Base-by-base conservation (phyloP, 441 rosid species). In the Melastoma candidum region DNA sequence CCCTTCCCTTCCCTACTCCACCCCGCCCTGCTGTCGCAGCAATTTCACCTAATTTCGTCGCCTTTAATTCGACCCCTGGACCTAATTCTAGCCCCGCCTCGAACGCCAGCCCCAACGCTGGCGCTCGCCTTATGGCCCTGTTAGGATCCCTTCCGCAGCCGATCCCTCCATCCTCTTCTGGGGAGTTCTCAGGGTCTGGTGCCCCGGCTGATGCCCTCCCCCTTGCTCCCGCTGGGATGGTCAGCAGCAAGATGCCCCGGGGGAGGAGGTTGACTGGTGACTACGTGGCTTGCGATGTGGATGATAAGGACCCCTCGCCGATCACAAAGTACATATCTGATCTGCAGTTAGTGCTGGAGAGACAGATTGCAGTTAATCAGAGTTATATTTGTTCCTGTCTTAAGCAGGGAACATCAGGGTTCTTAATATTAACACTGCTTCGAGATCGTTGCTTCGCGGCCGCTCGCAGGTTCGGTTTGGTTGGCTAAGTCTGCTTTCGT, bases 361-460 rank as follows among this genome's bases (percentile, higher is more conserved):
- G 90, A 0, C 96, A 89, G 68, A 86, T 93, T 61, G 97, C 97
- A 2, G 96, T 86, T 11, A 89, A 84, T 62, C 71, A 70, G 70
- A 71, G 70, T 49, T 93, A 93, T 54, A 83, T 89, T 8, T 89
- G 95, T 64, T 93, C 89, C 24, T 95, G 97, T 0, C 69, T 93
- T 49, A 93, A 93, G 75, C 82, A 49, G 96, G 99, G 46, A 78
- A 78, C 61, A 82, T 89, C 36, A 73, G 96, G 57, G 81, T 93
- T 64, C 92, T 93, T 49, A 93, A 93, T 69, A 74, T 84, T 27
- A 89, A 80, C 62, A 83, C 99, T 1, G 97, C 95, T 4, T 62
- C 82, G 61, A 74, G 96, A 63, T 74, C 96, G 49, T 73, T 93
- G 72, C 75, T 93, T 61, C 78, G 90, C 1, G 95, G 95, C 26